Conservation (phyloP, 768 basidiomycete species). For the Podaxis carcinomalis region DNA sequence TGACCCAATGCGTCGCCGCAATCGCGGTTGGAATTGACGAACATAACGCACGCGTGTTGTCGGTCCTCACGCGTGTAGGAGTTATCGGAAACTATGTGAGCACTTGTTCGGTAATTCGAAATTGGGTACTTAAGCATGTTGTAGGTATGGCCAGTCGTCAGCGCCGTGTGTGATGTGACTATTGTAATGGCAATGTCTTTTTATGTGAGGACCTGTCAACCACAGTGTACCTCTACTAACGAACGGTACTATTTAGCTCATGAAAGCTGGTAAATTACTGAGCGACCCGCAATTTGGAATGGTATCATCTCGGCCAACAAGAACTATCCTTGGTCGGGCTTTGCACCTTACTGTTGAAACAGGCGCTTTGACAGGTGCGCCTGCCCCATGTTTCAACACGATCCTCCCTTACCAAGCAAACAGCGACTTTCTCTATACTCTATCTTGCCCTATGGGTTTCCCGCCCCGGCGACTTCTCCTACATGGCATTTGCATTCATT, state of each 20-base stretch:
- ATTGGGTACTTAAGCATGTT: not conserved
- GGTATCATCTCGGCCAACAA: conserved; percentile 22
- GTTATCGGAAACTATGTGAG: not conserved
- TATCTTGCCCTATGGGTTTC: conserved; percentile 26
- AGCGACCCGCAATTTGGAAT: not conserved
- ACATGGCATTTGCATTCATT: conserved; percentile 28
- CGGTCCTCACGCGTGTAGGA: not conserved
- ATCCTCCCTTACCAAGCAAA: not conserved
- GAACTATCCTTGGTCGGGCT: conserved; percentile 22
- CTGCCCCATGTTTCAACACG: not conserved
- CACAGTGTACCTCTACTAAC: not conserved
- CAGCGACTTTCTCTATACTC: conserved; percentile 26
- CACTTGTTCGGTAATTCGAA: not conserved
- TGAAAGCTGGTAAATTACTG: not conserved
- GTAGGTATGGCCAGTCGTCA: conserved; percentile 30
- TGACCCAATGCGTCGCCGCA: conserved; percentile 7
- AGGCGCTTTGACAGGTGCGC: conserved; percentile 25
- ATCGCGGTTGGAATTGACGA: conserved; percentile 7
- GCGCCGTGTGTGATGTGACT: conserved; percentile 26
- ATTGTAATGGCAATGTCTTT: conserved; percentile 28
- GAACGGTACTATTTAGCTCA: not conserved
- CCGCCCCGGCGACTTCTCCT: conserved; percentile 23
- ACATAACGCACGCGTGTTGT: not conserved
- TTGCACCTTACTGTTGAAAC: conserved; percentile 35
- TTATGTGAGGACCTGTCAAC: conserved; percentile 20